Conservation (phyloP, 129 eudicot species). For the Sambucus nigra region DNA sequence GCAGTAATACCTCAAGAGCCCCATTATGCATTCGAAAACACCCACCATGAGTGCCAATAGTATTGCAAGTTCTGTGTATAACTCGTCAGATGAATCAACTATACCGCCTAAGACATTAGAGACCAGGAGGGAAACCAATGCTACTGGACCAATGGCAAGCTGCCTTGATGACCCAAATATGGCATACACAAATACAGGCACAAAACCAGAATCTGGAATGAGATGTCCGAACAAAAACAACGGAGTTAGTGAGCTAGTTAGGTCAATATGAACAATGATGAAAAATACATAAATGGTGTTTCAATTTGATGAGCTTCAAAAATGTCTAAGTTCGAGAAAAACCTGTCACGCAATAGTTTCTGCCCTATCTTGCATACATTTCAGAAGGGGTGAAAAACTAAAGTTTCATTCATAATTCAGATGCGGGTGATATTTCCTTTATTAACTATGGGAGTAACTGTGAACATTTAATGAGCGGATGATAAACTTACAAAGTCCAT, state of each 20-base stretch:
- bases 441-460: neutral
- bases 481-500: constrained; percentile 82
- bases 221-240: constrained; percentile 16
- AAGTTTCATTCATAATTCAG: too few relatives aligned
- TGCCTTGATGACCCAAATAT: constrained; percentile 96
- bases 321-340: too few relatives aligned
- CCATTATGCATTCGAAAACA: constrained; percentile 85
- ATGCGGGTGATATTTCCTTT: too few relatives aligned
- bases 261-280: too few relatives aligned
- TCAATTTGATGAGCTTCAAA: neutral
- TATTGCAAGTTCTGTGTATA: constrained; percentile 89
- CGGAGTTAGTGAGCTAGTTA: constrained; percentile 1
- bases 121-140: constrained; percentile 78
- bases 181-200: constrained; percentile 86
- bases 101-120: constrained; percentile 69
- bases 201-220: constrained; percentile 78
- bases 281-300: neutral
- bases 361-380: too few relatives aligned
- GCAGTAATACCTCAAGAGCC: constrained; percentile 85
- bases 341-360: too few relatives aligned
- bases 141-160: constrained; percentile 99
- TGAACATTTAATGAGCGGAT: neutral
- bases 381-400: too few relatives aligned
- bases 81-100: constrained; percentile 56
- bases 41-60: constrained; percentile 96